Base-by-base conservation (phyloP, 768 basidiomycete genomes). In the Fomitopsis serialis region DNA sequence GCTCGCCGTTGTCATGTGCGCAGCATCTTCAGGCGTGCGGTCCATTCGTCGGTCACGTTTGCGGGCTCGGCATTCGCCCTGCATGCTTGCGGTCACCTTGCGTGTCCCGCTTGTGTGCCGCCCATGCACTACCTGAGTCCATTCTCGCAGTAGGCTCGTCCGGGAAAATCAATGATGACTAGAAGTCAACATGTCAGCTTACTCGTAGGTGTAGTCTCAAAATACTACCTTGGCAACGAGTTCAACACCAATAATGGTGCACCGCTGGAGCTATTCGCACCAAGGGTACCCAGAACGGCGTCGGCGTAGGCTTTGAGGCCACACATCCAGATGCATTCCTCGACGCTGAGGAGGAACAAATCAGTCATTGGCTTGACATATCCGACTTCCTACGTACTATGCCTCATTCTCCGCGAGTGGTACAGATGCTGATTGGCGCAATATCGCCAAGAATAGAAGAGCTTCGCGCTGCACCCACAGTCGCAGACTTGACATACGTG, bases 141-240 rank as follows among this genome's bases (percentile, higher is more conserved):
- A 94, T 74, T 32, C 92, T 90, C 23, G 89, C 70, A 0, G 92
- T 95, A 0, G 93, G 93, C 66, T 95, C 92, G 63, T 94, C 92
- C 34, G 92, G 70, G 74, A 95, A 94, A 17, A 95, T 76, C 0
- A 96, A 73, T 0, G 72, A 65, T 81, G 81, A 92, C 84, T 84
- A 1, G n/a, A n/a, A n/a, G 46, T 48, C 46, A 35, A 11, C n/a
- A 50, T 22, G 12, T 8, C 15, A 6, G 19, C 34, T 32, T 3
- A 29, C n/a, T n/a, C 19, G 11, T 15, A 48, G 23, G n/a, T 35
- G 27, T 3, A 4, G 32, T 34, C 46, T n/a, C n/a, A n/a, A 12
- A 4, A 8, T 45, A 49, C 5, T 58, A 69, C 64, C 66, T 92
- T 93, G 5, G 91, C 89, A 45, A 90, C 91, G 11, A 95, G 74